Evolutionary conservation across 306 rosid species (phyloP), one percentile per base, ranked within the genome.

Genomic region (Sophora flavescens): DNA sequence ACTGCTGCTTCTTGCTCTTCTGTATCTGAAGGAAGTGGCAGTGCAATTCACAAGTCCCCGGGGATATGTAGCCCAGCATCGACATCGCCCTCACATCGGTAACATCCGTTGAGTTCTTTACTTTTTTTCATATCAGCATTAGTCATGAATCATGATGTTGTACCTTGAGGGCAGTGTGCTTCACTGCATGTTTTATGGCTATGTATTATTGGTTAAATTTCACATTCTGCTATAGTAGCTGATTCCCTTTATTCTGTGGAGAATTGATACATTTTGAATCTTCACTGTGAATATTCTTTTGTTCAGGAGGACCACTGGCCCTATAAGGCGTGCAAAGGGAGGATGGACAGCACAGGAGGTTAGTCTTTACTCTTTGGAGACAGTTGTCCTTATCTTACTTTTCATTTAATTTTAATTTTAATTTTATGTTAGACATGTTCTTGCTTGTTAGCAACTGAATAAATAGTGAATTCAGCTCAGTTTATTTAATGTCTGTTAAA

Each of bases 311-410:
- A 86, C 90, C 28, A 91, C 93, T 13, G 98, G 99, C 70, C 99
- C 99, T 52, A 91, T 95, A 75, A 93, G 99, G 75, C 91, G 99
- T 15, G 99, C 99, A 2, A 95, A 92, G 87, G 99, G 98, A 41
- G 99, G 99, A 73, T 95, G 99, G 99, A 95, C 99, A 33, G 96
- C 91, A 1, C 81, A 92, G 79, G 99, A 95, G 96, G 99, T 95
- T 73, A 78, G 83, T 74, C 36, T 32, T 93, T 73, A 56, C 76
- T 50, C 28, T 30, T 72, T 63, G 68, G 50, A 80, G 64, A 53
- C 53, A 18, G 39, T 32, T 60, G 38, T 65, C 41, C 8, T 11
- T 17, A 15, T 69, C 14, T 33, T 33, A 8, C 12, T 51, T 14
- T 8, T 39, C 0, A 18, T n/a, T 59, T 42, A n/a, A n/a, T n/a